A percentile compares a stretch with the other conserved stretches of the same genome.
Conservation (phyloP, 257 asterid species). For the Rehmannia glutinosa region DNA sequence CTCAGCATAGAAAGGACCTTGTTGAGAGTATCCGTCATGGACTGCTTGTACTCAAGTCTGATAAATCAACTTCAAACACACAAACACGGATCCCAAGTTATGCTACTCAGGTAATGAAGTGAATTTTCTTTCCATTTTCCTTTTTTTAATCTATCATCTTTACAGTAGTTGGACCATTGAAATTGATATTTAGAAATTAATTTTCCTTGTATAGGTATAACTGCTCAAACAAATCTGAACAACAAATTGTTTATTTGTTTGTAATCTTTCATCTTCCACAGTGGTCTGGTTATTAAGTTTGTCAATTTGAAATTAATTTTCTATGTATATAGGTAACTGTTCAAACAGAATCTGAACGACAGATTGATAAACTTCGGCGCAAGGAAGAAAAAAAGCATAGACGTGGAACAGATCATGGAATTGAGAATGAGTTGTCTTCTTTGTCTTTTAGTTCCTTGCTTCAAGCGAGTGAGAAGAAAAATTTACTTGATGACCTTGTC, state of each 20-base stretch:
- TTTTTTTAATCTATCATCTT: neutral
- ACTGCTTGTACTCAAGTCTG: constrained; percentile 68
- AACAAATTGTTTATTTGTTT: neutral
- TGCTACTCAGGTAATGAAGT: constrained; percentile 77
- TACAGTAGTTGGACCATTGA: constrained; percentile 7
- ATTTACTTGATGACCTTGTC: constrained; percentile 70
- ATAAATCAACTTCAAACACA: constrained; percentile 55
- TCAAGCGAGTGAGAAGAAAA: constrained; percentile 88
- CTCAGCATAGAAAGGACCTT: constrained; percentile 89
- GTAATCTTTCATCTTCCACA: neutral
- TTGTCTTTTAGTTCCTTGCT: constrained; percentile 75
- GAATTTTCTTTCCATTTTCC: neutral
- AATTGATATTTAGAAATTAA: constrained; percentile 11
- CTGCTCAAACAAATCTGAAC: constrained; percentile 73
- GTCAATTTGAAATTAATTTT: constrained; percentile 12
- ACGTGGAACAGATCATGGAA: constrained; percentile 71
- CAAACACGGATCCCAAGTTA: constrained; percentile 84
- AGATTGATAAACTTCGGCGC: constrained; percentile 92
- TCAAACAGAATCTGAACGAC: constrained; percentile 84
- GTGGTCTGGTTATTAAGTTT: constrained; percentile 18
- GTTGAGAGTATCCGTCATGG: constrained; percentile 84
- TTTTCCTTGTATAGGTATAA: constrained; percentile 35
- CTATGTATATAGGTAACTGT: constrained; percentile 66
- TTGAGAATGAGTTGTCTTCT: constrained; percentile 60
- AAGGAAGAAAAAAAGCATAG: constrained; percentile 91